phyloP scores from a whole-genome alignment of 2,329 filamentous ascomycete species.

The Grosmannia clavigera region DNA sequence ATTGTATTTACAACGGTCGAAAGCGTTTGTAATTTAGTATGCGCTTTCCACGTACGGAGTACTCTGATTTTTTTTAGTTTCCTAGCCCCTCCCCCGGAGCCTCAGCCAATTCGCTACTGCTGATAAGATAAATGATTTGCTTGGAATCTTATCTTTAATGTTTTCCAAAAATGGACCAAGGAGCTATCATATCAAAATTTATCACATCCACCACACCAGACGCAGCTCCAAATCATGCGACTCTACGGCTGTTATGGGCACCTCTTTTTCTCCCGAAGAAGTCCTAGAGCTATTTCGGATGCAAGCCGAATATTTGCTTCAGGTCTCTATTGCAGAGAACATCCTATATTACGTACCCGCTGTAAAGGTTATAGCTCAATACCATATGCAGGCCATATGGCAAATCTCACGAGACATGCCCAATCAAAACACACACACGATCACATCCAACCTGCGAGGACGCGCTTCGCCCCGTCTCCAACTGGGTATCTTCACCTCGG shows the following conservation, averaged over 20 bases:
- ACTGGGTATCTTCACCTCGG: slow-evolving; percentile 90
- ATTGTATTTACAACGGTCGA: background rate
- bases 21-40: background rate
- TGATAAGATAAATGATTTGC: background rate
- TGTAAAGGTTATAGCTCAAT: background rate
- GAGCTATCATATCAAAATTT: background rate
- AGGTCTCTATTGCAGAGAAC: background rate
- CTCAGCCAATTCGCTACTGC: background rate
- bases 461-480: slow-evolving; percentile 89
- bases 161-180: background rate
- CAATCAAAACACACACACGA: background rate
- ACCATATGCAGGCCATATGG: background rate
- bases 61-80: background rate
- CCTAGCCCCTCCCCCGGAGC: background rate
- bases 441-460: slow-evolving; percentile 50
- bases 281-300: background rate
- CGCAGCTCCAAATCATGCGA: background rate
- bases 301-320: background rate
- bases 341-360: background rate
- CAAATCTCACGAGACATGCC: background rate
- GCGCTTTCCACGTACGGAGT: background rate
- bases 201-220: background rate
- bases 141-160: background rate
- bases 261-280: background rate
- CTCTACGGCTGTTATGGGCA: background rate